These are phyloP conservation scores for Biancaea sappan DNA, from an alignment of 306 rosid genomes.

Conservation along the genomic window DNA sequence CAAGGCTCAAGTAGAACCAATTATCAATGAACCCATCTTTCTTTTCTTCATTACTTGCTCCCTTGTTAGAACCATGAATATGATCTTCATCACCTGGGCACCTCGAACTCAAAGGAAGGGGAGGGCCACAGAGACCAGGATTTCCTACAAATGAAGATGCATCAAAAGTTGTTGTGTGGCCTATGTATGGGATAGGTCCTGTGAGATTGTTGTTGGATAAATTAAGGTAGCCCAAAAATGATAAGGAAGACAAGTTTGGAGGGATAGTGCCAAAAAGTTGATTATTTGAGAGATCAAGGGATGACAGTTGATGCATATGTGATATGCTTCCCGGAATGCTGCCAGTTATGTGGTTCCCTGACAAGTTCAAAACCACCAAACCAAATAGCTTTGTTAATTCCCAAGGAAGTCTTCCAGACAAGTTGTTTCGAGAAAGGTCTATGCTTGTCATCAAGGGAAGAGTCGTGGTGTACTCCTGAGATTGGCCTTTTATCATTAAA, in stretches of 20 bases:
- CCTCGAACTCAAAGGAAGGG: conserved; percentile 36
- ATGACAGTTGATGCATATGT: conserved; percentile 34
- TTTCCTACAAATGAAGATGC: conserved; percentile 44
- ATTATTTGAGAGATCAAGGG: conserved; percentile 55
- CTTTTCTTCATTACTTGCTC: background rate
- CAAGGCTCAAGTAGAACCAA: conserved; percentile 55
- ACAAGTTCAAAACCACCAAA: conserved; percentile 42
- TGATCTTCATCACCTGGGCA: conserved; percentile 27
- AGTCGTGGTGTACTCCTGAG: conserved; percentile 27
- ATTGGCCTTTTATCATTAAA: conserved; percentile 19
- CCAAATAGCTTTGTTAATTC: conserved; percentile 47
- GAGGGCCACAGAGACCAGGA: conserved; percentile 47
- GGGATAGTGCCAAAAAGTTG: conserved; percentile 45
- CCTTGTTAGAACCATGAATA: background rate
- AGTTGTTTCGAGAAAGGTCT: conserved; percentile 52
- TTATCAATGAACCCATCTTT: conserved; percentile 33
- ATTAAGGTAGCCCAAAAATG: conserved; percentile 45
- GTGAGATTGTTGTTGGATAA: conserved; percentile 43
- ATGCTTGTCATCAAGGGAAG: conserved; percentile 48
- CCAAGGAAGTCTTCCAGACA: conserved; percentile 43
- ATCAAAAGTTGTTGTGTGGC: conserved; percentile 42
- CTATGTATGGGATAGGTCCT: conserved; percentile 41
- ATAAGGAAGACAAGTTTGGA: conserved; percentile 36
- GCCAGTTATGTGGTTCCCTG: conserved; percentile 49
- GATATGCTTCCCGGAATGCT: conserved; percentile 40